A percentile compares a stretch with the other conserved stretches of the same genome.
Evolutionary conservation across 441 rosid species (phyloP).

Genomic region (Biscutella laevigata): DNA sequence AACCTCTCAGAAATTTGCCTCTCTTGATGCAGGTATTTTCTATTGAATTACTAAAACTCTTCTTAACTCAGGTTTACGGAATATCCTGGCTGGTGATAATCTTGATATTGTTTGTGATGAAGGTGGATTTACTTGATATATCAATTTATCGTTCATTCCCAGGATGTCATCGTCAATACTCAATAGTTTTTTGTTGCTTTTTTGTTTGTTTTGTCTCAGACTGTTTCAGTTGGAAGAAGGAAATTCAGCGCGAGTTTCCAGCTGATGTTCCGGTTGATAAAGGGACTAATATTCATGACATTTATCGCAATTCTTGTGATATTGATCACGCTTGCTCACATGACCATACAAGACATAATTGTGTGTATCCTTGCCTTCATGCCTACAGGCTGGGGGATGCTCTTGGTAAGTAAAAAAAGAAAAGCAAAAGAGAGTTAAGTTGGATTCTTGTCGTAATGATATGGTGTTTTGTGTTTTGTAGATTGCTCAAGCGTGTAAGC

Average conservation of each 20-base stretch:
- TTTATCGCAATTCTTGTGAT: conserved; percentile 69
- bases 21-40: not conserved
- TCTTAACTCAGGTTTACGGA: conserved; percentile 67
- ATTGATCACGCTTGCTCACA: conserved; percentile 69
- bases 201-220: conserved; percentile 42
- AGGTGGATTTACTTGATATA: conserved; percentile 43
- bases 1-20: no score
- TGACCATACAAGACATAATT: conserved; percentile 77
- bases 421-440: no score
- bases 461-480: conserved; percentile 12
- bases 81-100: conserved; percentile 93
- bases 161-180: not conserved
- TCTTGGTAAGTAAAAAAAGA: conserved; percentile 53
- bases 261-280: conserved; percentile 85
- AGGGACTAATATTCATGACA: conserved; percentile 88
- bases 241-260: conserved; percentile 91
- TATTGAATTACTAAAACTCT: not conserved
- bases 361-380: conserved; percentile 95
- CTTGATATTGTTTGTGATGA: conserved; percentile 82
- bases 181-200: not conserved
- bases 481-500: conserved; percentile 97
- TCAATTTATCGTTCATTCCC: not conserved
- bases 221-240: conserved; percentile 89
- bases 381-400: conserved; percentile 99
- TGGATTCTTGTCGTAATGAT: not conserved